Evolutionary conservation across 805 yeast species (phyloP), one percentile per base, ranked within the genome.

Genomic region (Teunomyces cretensis): DNA sequence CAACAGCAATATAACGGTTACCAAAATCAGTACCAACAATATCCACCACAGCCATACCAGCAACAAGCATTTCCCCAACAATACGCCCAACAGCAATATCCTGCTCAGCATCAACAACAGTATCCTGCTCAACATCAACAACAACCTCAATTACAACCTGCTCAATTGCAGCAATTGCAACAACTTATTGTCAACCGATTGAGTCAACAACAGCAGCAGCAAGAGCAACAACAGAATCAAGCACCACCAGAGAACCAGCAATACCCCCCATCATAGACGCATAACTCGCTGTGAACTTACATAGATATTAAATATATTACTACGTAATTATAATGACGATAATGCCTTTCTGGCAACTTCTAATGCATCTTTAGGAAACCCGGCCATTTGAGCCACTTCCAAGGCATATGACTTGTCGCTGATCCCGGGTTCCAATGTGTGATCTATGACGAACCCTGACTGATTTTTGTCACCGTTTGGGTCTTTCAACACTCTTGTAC

Each of bases 361-460:
- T 13, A 88, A 54, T 1, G 89, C 88, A 2, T 62, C 60, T 6
- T 51, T 50, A 0, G 96, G 96, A 51, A 88, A 84, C 0, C 95
- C 95, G 0, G 96, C 95, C 56, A 82, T 64, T 54, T 76, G 73
- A 0, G 96, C 96, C 9, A 88, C 85, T 43, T 79, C 81, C 9
- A 88, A 61, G 1, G 96, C 96, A 60, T 84, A 86, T 0, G 96
- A 86, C 48, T 82, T 76, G 7, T 73, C 72, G 55, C 89, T 80
- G n/a, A 89, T 76, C 0, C 96, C 96, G 0, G 74, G 74, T 41
- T 64, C 68, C 28, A 88, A 65, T 35, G 68, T 66, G 61, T 87
- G 89, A 64, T 87, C 76, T 43, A 79, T 73, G 1, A 66, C 48
- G 13, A 76, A 56, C 32, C 57, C 57, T 24, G 24, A 14, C 6